phyloP scores from a whole-genome alignment of 2,329 filamentous ascomycete species.

The Elsinoe necatrix region DNA sequence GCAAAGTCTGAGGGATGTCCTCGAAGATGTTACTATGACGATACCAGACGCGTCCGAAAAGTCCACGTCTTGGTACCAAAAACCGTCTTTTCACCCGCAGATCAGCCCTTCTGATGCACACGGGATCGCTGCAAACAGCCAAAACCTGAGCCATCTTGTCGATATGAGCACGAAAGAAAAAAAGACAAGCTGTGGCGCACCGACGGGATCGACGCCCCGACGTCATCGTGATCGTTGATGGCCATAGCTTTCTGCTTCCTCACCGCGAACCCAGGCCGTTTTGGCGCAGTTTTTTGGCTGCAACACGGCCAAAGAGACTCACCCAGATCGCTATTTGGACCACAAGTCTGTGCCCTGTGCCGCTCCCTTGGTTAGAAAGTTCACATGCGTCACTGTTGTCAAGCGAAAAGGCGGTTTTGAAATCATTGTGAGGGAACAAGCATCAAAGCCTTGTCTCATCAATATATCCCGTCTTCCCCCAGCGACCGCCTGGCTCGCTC shows the following conservation, averaged over 20 bases:
- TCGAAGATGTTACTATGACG: conserved; percentile 14
- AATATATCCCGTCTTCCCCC: conserved; percentile 1
- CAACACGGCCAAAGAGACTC: neutral
- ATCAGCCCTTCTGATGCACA: neutral
- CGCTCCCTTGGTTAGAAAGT: neutral
- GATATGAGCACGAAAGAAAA: neutral
- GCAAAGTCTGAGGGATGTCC: conserved; percentile 6
- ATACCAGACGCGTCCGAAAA: neutral
- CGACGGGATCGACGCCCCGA: conserved; percentile 1
- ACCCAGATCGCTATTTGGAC: too few relatives aligned
- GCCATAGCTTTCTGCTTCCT: conserved; percentile 3
- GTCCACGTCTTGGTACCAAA: neutral
- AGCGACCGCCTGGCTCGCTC: neutral
- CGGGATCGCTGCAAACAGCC: conserved; percentile 4
- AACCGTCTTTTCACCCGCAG: conserved; percentile 1
- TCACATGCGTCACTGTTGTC: conserved; percentile 5
- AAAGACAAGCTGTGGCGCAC: conserved; percentile 4
- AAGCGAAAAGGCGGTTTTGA: neutral
- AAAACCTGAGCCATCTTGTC: neutral
- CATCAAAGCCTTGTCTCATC: neutral
- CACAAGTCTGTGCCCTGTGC: neutral
- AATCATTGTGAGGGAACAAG: neutral
- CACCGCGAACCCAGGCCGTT: neutral
- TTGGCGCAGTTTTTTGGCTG: neutral
- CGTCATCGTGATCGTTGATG: neutral